Base-by-base conservation (phyloP, 2,329 filamentous ascomycete genomes). In the Beauveria australis region DNA sequence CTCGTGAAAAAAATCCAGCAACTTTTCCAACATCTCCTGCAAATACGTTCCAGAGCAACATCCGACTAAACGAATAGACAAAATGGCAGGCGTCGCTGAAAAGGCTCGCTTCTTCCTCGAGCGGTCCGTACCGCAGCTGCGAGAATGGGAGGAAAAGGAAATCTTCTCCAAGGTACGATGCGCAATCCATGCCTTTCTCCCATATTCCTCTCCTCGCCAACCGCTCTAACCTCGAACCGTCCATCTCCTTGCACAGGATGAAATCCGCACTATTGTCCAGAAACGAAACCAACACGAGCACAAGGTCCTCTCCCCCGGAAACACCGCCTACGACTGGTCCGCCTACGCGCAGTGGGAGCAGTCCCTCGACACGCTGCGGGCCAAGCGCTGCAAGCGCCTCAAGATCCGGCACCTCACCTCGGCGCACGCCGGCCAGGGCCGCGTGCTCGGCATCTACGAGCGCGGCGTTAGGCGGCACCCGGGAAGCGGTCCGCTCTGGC, bases 91-190 rank as follows among this genome's bases (percentile, higher is more conserved):
- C 47, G 88, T 94, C 62, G 88, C 89, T 64, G 94, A 97, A 71
- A 97, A 97, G 76, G 94, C 93, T 60, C 90, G 93, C 62, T 97
- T 93, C 76, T 97, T 90, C 75, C 83, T 97, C 65, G 94, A 99
- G 78, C 89, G 93, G 67, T 89, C 89, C 2, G 90, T 97, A 48
- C 91, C 92, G 18, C 92, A 97, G 74, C 83, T 99, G 61, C 91
- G 92, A 64, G 92, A 96, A 69, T 95, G 91, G 74, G 89, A 96
- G 75, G 85, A 90, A 66, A 97, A 96, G 74, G 88, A 91, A 68
- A 89, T 99, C 67, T 99, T 99, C 76, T 85, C 82, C 63, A 87
- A 88, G 78, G 89, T 89, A 74, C 40, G 75, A 54, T 54, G 48
- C 51, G 48, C 41, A 26, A 33, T 33, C 14, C 12, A 33, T 14